Percentiles rank a stretch among this genome's conserved stretches.
Conservation (phyloP, 768 basidiomycete genomes). For the Russula abietina region DNA sequence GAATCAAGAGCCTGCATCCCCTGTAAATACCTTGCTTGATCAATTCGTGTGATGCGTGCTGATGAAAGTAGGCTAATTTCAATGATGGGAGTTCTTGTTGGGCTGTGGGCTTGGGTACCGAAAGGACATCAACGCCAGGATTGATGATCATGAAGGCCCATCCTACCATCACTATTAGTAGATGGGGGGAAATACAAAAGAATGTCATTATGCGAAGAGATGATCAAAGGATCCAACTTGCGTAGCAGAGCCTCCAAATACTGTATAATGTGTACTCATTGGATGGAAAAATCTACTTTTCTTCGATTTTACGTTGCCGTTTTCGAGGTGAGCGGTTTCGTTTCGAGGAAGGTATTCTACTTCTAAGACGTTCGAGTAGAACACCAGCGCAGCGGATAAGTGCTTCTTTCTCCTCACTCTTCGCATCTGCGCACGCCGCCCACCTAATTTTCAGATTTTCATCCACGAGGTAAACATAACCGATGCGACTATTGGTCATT, state of each 20-base stretch:
- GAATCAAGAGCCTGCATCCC: slow-evolving; percentile 44
- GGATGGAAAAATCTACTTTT: background rate
- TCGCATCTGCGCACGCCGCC: slow-evolving; percentile 88
- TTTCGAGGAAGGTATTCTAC: too few relatives aligned
- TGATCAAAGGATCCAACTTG: background rate
- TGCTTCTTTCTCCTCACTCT: slow-evolving; percentile 59
- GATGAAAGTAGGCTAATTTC: slow-evolving; percentile 30
- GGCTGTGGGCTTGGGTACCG: slow-evolving; percentile 41
- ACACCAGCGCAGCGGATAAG: slow-evolving; percentile 66
- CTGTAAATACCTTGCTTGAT: slow-evolving; percentile 34
- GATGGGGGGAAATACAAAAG: background rate
- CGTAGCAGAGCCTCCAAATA: background rate
- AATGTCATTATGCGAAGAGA: background rate
- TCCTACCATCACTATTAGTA: background rate
- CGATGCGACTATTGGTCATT: slow-evolving; percentile 84
- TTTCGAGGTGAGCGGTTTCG: background rate
- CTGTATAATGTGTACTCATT: background rate
- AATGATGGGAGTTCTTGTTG: slow-evolving; percentile 41
- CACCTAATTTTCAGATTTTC: slow-evolving; percentile 79
- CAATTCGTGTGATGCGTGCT: background rate
- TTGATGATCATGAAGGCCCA: background rate
- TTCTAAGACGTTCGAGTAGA: too few relatives aligned
- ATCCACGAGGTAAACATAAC: slow-evolving; percentile 90
- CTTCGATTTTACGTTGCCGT: background rate
- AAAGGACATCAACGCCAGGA: slow-evolving; percentile 23